Percentiles rank a stretch among this genome's conserved stretches.
phyloP scores from a whole-genome alignment of 805 yeast species.

The Ogataea methanolica region DNA sequence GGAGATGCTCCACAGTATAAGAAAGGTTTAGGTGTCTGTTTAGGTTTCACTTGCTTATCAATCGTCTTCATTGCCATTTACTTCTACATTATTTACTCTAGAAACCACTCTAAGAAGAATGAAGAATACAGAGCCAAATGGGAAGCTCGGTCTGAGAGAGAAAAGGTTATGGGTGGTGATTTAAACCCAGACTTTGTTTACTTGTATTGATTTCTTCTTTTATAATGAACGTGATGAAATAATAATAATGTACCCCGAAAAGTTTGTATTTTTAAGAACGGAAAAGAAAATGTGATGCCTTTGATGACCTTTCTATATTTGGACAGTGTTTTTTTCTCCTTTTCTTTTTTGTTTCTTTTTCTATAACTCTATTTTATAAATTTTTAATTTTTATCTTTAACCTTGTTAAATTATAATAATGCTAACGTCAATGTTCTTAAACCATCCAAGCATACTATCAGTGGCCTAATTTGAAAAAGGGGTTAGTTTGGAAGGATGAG shows the following conservation, averaged over 20 bases:
- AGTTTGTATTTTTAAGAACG: too few species aligned
- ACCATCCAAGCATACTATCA: too few species aligned
- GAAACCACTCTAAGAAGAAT: conserved; percentile 34
- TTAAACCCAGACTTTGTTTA: conserved; percentile 42
- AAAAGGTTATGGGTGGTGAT: conserved; percentile 31
- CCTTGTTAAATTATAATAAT: too few species aligned
- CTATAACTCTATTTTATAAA: too few species aligned
- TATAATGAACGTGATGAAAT: background rate
- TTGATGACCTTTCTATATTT: background rate
- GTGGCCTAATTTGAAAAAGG: too few species aligned
- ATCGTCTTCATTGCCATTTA: conserved; percentile 32
- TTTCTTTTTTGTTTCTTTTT: background rate
- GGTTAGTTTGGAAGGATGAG: too few species aligned
- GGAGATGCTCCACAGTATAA: conserved; percentile 55
- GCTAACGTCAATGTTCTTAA: too few species aligned
- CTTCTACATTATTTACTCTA: conserved; percentile 26
- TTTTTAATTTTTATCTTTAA: too few species aligned
- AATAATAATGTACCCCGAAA: too few species aligned
- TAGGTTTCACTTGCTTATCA: conserved; percentile 44
- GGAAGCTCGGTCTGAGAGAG: conserved; percentile 23
- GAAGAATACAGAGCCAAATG: conserved; percentile 26
- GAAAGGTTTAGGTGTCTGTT: conserved; percentile 48
- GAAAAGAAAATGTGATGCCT: too few species aligned
- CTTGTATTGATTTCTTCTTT: conserved; percentile 30
- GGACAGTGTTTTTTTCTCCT: background rate